A percentile compares a stretch with the other conserved stretches of the same genome.
These are phyloP conservation scores for Colletotrichum tabaci DNA, from an alignment of 2,329 filamentous ascomycete species.

Conservation along the genomic window DNA sequence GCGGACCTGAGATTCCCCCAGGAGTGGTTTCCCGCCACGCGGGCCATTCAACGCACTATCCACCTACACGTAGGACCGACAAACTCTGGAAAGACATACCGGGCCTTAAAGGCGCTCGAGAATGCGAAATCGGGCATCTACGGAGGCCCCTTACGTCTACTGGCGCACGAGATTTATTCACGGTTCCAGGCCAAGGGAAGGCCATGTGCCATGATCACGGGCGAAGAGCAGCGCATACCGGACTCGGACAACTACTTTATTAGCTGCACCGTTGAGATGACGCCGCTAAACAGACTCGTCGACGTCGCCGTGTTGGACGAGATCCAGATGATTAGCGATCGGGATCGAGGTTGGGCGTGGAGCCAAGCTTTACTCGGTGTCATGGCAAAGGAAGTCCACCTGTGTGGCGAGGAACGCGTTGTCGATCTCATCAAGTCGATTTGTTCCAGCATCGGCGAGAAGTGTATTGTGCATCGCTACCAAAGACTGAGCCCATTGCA, in stretches of 20 bases:
- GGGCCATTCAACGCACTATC: slow-evolving; percentile 84
- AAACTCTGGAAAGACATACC: slow-evolving; percentile 98
- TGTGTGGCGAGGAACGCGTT: slow-evolving; percentile 91
- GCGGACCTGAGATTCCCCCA: slow-evolving; percentile 90
- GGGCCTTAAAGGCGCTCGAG: slow-evolving; percentile 89
- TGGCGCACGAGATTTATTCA: slow-evolving; percentile 96
- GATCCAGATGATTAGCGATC: slow-evolving; percentile 94
- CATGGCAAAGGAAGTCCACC: slow-evolving; percentile 88
- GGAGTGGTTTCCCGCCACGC: slow-evolving; percentile 92
- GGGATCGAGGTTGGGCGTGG: slow-evolving; percentile 92
- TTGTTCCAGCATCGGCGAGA: slow-evolving; percentile 85
- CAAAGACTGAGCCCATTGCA: slow-evolving; percentile 85
- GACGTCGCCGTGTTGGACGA: slow-evolving; percentile 98
- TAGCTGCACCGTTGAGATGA: slow-evolving; percentile 96
- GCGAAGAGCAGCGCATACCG: slow-evolving; percentile 86
- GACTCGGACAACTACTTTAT: slow-evolving; percentile 72
- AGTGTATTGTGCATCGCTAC: slow-evolving; percentile 86
- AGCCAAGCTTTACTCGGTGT: slow-evolving; percentile 91
- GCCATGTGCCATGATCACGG: slow-evolving; percentile 86
- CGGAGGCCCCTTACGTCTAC: slow-evolving; percentile 87
- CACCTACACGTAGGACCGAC: slow-evolving; percentile 97
- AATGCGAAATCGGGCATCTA: slow-evolving; percentile 84
- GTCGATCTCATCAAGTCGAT: slow-evolving; percentile 85
- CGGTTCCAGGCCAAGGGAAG: slow-evolving; percentile 85
- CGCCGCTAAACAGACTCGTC: slow-evolving; percentile 67